Evolutionary conservation across 2,329 filamentous ascomycete species (phyloP), one percentile per base, ranked within the genome.

Genomic region (Sclerotiophoma versabilis): DNA sequence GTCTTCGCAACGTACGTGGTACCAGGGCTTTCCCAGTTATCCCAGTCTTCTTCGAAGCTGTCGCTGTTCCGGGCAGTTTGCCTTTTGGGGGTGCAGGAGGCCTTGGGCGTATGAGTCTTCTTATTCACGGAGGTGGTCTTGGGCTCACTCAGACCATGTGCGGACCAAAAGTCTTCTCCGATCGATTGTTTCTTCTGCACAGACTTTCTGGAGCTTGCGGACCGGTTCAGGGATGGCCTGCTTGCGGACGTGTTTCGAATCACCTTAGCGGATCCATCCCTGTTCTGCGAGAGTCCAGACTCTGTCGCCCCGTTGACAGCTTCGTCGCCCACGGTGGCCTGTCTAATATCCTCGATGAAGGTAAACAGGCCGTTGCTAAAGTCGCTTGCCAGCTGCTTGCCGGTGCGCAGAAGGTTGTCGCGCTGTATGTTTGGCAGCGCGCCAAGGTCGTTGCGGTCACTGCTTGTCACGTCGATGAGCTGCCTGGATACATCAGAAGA

Each of bases 251-350:
- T 39, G 60, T 73, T 74, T 23, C 66, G 68, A 26, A 46, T 42
- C 34, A 53, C 54, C 47, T 70, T 75, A 36, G 60, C 67, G 39
- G 60, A 62, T 32, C 65, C 65, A 60, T 59, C 59, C 55, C 62
- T 62, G 38, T 33, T 52, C 44, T 39, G 73, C 64, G 57, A 70
- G 60, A 50, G 69, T 65, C 53, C 64, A 53, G 77, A 62, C 57
- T 76, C 74, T 27, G 57, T 57, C 17, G 54, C 39, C 14, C 57
- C 60, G 27, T 77, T 77, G 34, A 86, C 87, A 56, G 87, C 91
- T 77, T 99, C 95, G 49, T 99, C 95, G 20, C 95, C 95, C 6
- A 99, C 92, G 0, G 95, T 96, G 12, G 93, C 96, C 76, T 98
- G 95, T 62, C 93, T 85, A 41, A 99, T 86, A 71, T 99, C 95